These are phyloP conservation scores for Smittium culicis DNA, from an alignment of 371 early-diverging fungal genomes.

Conservation along the genomic window DNA sequence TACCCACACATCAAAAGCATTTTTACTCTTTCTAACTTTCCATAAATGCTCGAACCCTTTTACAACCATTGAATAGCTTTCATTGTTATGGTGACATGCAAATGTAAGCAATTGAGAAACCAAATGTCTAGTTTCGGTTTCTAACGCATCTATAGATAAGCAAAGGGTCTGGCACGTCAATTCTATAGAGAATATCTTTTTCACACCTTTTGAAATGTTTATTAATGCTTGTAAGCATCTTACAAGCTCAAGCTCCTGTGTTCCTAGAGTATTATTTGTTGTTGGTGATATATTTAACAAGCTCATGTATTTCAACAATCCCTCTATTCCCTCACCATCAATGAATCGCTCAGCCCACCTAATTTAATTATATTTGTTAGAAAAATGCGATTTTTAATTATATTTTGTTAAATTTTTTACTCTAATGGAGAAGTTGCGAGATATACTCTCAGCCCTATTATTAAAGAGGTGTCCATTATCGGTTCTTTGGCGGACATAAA, in stretches of 20 bases:
- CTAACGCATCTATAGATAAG: neutral
- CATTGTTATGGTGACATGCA: slow-evolving; percentile 1
- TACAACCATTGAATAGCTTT: neutral
- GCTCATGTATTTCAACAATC: neutral
- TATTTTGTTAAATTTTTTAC: too few species aligned
- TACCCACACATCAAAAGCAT: slow-evolving; percentile 4
- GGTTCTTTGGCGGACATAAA: neutral
- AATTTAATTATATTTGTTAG: too few species aligned
- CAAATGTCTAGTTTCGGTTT: slow-evolving; percentile 7
- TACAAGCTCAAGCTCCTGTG: neutral
- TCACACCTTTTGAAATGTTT: neutral
- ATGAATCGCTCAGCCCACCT: slow-evolving; percentile 4
- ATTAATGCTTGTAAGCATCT: neutral
- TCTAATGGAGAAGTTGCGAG: neutral
- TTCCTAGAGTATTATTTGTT: too few species aligned
- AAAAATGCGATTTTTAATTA: too few species aligned
- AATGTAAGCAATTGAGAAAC: slow-evolving; percentile 4
- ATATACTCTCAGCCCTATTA: neutral
- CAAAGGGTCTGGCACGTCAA: neutral
- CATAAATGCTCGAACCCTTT: neutral
- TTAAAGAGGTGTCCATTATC: neutral
- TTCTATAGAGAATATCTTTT: neutral
- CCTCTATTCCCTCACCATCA: neutral
- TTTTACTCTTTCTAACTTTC: neutral
- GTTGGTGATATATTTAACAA: neutral